A percentile compares a stretch with the other conserved stretches of the same genome.
Conservation (phyloP, 2,329 filamentous ascomycete species). For the Teratosphaeria gauchensis region DNA sequence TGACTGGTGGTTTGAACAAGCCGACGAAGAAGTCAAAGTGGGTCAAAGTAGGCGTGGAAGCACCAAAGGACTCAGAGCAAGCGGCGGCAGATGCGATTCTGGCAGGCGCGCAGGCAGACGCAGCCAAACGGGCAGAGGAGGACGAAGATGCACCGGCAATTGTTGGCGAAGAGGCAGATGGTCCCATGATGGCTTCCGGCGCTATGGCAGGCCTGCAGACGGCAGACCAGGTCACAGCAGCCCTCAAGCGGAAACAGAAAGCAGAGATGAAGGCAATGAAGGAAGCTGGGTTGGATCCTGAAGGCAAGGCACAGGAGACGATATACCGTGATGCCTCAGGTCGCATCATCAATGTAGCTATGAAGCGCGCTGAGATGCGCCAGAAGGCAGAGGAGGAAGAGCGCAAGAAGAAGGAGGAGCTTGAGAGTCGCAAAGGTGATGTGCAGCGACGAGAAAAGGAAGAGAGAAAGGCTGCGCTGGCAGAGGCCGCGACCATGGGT, state of each 20-base stretch:
- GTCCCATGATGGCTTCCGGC: slow-evolving; percentile 73
- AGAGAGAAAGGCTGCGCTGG: slow-evolving; percentile 55
- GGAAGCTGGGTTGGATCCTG: slow-evolving; percentile 35
- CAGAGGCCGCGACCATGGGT: slow-evolving; percentile 73
- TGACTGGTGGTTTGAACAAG: slow-evolving; percentile 45
- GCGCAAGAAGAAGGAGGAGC: slow-evolving; percentile 53
- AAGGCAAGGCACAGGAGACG: slow-evolving; percentile 57
- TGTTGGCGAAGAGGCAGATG: slow-evolving; percentile 39
- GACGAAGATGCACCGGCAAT: slow-evolving; percentile 41
- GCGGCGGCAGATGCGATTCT: slow-evolving; percentile 48
- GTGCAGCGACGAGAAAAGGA: slow-evolving; percentile 65
- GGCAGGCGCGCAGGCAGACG: slow-evolving; percentile 25
- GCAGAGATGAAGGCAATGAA: slow-evolving; percentile 47
- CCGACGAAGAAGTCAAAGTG: slow-evolving; percentile 70
- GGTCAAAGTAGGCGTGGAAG: slow-evolving; percentile 56
- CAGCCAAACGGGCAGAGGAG: slow-evolving; percentile 17
- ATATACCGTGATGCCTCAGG: slow-evolving; percentile 94
- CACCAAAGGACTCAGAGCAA: slow-evolving; percentile 44
- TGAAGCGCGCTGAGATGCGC: slow-evolving; percentile 82
- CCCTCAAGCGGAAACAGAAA: slow-evolving; percentile 52
- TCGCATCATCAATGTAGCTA: slow-evolving; percentile 82
- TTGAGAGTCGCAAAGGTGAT: slow-evolving; percentile 69
- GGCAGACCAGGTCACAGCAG: slow-evolving; percentile 58
- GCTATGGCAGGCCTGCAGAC: slow-evolving; percentile 80
- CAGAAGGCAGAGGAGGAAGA: slow-evolving; percentile 64